These are phyloP conservation scores for Cyanodermella asteris DNA, from an alignment of 2,329 filamentous ascomycete species.

Conservation along the genomic window DNA sequence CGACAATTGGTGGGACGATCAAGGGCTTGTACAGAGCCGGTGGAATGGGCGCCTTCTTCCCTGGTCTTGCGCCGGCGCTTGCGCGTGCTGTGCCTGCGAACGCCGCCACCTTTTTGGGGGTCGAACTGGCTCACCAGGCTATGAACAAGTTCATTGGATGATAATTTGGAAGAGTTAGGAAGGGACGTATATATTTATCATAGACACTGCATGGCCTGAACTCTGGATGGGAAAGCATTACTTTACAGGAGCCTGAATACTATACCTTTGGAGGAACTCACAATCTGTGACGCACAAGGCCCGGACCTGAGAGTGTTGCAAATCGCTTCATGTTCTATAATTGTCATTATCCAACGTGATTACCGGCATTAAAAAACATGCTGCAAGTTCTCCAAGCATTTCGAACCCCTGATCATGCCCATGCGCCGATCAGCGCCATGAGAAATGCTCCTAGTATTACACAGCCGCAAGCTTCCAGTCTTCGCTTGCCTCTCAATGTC, in stretches of 20 bases:
- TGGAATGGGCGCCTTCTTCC: constrained; percentile 85
- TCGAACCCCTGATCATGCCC: constrained; percentile 24
- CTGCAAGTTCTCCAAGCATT: no score
- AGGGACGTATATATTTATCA: no score
- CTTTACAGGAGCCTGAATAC: no score
- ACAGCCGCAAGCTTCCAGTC: constrained; percentile 38
- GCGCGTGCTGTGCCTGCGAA: constrained; percentile 88
- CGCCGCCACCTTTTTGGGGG: constrained; percentile 61
- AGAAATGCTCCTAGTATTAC: constrained; percentile 37
- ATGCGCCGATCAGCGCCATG: constrained; percentile 47
- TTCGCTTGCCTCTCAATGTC: constrained; percentile 31
- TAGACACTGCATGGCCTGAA: no score
- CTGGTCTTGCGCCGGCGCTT: constrained; percentile 80
- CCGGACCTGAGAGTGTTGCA: no score
- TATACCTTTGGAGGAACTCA: no score
- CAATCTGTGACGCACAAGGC: no score
- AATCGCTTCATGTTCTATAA: no score
- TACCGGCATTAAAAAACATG: no score
- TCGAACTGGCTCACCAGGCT: constrained; percentile 27
- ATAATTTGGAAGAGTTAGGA: neutral
- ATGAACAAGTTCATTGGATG: constrained; percentile 23
- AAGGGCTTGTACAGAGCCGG: constrained; percentile 63
- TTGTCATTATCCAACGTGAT: no score
- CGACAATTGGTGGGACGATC: constrained; percentile 60
- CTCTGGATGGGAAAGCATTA: no score